These are phyloP conservation scores for Anisodus tanguticus DNA, from an alignment of 257 asterid species.

Conservation along the genomic window DNA sequence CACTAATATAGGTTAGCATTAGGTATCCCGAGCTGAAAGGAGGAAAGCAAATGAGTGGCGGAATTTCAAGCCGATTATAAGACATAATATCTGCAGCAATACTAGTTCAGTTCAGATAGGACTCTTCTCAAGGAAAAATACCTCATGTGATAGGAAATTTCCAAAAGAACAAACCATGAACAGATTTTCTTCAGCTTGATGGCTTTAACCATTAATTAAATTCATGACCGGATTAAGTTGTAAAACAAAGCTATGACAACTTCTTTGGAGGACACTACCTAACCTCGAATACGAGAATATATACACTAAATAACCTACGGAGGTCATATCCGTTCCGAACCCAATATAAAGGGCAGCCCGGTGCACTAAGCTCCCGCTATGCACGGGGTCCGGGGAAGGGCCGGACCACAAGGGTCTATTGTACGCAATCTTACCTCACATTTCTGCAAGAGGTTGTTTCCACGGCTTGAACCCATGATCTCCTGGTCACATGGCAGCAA, in stretches of 20 bases:
- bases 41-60: background rate
- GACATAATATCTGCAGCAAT: background rate
- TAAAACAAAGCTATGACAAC: constrained; percentile 6
- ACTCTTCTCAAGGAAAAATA: background rate
- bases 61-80: background rate
- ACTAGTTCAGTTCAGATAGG: background rate
- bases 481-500: too few species aligned
- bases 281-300: constrained; percentile 1
- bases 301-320: background rate
- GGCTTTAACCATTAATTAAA: background rate
- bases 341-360: too few species aligned
- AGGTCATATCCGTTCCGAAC: background rate
- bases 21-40: constrained; percentile 5
- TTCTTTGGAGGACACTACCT: constrained; percentile 9
- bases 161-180: background rate
- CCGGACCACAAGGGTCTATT: too few species aligned
- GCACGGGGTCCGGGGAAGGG: too few species aligned
- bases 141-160: constrained; percentile 15
- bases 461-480: too few species aligned
- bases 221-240: background rate
- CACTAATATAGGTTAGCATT: constrained; percentile 5
- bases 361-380: too few species aligned
- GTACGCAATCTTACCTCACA: too few species aligned
- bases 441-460: too few species aligned
- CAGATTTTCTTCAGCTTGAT: constrained; percentile 1